Percentiles rank a stretch among this genome's conserved stretches.
Evolutionary conservation across 129 eudicot species (phyloP).

Genomic region (Daucus carota): DNA sequence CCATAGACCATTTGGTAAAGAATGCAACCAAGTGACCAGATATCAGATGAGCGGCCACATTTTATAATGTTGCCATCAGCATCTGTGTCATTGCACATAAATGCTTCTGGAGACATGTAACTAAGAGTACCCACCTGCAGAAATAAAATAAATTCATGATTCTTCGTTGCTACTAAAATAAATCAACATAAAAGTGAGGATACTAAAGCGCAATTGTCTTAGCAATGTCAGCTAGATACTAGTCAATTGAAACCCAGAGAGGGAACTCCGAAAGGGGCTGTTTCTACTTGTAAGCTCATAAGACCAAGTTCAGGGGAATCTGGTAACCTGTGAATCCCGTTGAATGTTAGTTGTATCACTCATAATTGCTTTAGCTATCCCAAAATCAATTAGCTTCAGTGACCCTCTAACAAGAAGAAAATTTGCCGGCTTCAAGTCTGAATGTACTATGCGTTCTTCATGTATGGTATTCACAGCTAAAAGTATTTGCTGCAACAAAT

Average conservation of each 20-base stretch:
- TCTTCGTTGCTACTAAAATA: neutral
- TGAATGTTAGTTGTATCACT: conserved; percentile 97
- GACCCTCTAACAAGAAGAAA: conserved; percentile 96
- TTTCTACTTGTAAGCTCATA: neutral
- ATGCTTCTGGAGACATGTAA: conserved; percentile 99
- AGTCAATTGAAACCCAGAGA: neutral
- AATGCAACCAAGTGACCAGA: conserved; percentile 98
- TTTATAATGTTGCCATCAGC: conserved; percentile 77
- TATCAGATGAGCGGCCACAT: conserved; percentile 95
- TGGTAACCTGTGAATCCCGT: conserved; percentile 88
- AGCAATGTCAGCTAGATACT: neutral
- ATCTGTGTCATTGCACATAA: conserved; percentile 92
- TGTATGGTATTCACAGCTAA: conserved; percentile 94
- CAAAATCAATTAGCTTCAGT: conserved; percentile 91
- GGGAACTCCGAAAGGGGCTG: neutral
- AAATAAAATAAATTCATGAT: neutral
- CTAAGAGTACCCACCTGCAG: conserved; percentile 95
- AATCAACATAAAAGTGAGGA: neutral
- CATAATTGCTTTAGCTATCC: conserved; percentile 97
- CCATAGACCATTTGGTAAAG: conserved; percentile 99
- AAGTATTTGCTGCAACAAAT: conserved; percentile 80
- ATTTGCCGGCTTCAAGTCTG: conserved; percentile 98
- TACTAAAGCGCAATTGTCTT: neutral
- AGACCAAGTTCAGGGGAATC: neutral
- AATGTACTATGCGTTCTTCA: conserved; percentile 96